phyloP scores from a whole-genome alignment of 2,329 filamentous ascomycete genomes.

The Elsinoe australis region DNA sequence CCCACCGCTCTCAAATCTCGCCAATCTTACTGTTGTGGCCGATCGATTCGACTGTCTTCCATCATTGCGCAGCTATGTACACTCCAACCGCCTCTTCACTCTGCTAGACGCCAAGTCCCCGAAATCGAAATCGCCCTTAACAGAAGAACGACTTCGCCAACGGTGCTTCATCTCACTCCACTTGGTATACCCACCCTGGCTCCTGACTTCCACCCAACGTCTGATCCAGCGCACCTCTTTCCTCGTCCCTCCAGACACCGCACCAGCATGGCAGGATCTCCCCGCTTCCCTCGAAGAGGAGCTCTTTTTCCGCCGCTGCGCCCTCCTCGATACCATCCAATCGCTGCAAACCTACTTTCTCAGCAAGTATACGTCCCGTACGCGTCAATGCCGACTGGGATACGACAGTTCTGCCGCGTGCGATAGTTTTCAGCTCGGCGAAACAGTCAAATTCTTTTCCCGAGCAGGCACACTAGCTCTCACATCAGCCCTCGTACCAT shows the following conservation, averaged over 20 bases:
- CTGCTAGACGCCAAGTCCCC: constrained; percentile 39
- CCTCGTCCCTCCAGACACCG: constrained; percentile 27
- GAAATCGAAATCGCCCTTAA: constrained; percentile 34
- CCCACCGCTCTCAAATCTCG: constrained; percentile 53
- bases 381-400: constrained; percentile 61
- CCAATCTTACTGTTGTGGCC: constrained; percentile 61
- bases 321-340: constrained; percentile 60
- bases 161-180: constrained; percentile 61
- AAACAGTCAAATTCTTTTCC: constrained; percentile 65
- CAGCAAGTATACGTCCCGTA: constrained; percentile 58
- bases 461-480: constrained; percentile 55
- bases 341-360: constrained; percentile 64
- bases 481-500: constrained; percentile 34
- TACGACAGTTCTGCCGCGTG: constrained; percentile 66
- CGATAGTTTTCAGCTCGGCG: constrained; percentile 70
- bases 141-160: constrained; percentile 61
- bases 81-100: constrained; percentile 37
- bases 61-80: constrained; percentile 49
- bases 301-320: constrained; percentile 56
- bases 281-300: constrained; percentile 64
- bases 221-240: constrained; percentile 49
- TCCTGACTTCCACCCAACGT: constrained; percentile 56
- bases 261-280: constrained; percentile 62
- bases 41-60: constrained; percentile 63
- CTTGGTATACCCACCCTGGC: constrained; percentile 53